Base-by-base conservation (phyloP, 164 flowering plant genomes). In the Santalum album region DNA sequence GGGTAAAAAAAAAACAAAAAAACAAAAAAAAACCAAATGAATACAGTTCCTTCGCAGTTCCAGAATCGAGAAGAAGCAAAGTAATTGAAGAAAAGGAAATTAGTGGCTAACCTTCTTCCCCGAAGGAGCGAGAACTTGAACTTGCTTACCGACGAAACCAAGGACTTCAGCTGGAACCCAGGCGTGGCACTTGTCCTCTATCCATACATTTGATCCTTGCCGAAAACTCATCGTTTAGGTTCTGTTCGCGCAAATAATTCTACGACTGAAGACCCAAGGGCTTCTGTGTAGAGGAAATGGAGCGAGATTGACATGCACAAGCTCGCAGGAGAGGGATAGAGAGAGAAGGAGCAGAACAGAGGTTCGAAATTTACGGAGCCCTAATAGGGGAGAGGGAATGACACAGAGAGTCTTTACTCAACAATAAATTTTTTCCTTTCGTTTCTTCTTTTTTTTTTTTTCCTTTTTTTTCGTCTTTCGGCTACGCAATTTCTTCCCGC, bases 181-280 rank as follows among this genome's bases (percentile, higher is more conserved):
- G 7, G 94, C 95, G 49, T 57, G 63, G 29, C 73, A 74, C 58
- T 60, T 73, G 60, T 90, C 97, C 54, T 84, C 90, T 16, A 79
- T 77, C 99, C 99, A 94, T 6, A 86, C 96, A 51, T 75, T 86
- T 19, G 74, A 76, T 26, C 96, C 95, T 60, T 72, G 78, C 2
- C 90, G 81, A 34, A 84, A 58, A 62, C 67, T 75, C 95, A 82
- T 85, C 66, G 65, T 77, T n/a, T n/a, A n/a, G n/a, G n/a, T n/a
- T 12, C 51, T 51, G 38, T 66, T 62, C 73, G 49, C 43, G n/a
- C 23, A 36, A 15, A 1, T 10, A 43, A 12, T 25, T 20, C 15
- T 2, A 24, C n/a, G 29, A 34, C 39, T n/a, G 36, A 20, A 26
- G 42, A 40, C 6, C 32, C 5, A 10, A 63, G 67, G 9, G 34